A percentile compares a stretch with the other conserved stretches of the same genome.
Evolutionary conservation across 768 basidiomycete species (phyloP).

Genomic region (Mycena vitilis): DNA sequence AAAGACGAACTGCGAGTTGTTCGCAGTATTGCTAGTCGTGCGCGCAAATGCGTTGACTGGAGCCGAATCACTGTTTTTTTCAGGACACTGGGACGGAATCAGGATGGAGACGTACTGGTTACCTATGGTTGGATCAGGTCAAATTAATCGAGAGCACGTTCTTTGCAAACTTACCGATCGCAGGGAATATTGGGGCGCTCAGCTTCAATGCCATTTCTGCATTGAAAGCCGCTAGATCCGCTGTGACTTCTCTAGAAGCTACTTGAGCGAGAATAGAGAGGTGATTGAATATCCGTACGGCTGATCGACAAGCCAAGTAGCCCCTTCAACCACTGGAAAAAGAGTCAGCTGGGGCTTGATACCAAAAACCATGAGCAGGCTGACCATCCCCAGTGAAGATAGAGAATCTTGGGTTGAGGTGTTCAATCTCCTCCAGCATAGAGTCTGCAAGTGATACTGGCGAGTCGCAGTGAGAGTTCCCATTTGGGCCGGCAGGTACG

Average conservation of each 20-base stretch:
- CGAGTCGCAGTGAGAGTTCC: constrained; percentile 50
- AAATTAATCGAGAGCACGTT: background rate
- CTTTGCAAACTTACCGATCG: constrained; percentile 40
- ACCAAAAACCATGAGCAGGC: background rate
- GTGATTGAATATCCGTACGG: constrained; percentile 35
- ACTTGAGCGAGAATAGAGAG: background rate
- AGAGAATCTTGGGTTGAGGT: constrained; percentile 41
- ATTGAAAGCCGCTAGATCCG: constrained; percentile 45
- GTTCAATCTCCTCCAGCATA: constrained; percentile 48
- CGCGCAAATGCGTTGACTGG: constrained; percentile 57
- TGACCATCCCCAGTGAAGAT: constrained; percentile 55
- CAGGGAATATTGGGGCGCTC: constrained; percentile 42
- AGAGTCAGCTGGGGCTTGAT: background rate
- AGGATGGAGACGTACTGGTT: constrained; percentile 19
- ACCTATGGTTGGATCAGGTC: background rate
- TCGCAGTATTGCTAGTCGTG: constrained; percentile 40
- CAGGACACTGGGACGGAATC: background rate
- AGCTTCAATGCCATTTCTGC: constrained; percentile 43
- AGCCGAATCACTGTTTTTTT: constrained; percentile 46
- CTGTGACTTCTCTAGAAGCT: constrained; percentile 40
- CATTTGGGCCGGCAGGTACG: constrained; percentile 47
- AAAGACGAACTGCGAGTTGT: constrained; percentile 50
- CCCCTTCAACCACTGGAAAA: constrained; percentile 36
- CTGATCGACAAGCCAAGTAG: constrained; percentile 45
- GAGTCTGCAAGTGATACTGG: constrained; percentile 49